phyloP scores from a whole-genome alignment of 441 rosid species.

The Hypseocharis bilobata region DNA sequence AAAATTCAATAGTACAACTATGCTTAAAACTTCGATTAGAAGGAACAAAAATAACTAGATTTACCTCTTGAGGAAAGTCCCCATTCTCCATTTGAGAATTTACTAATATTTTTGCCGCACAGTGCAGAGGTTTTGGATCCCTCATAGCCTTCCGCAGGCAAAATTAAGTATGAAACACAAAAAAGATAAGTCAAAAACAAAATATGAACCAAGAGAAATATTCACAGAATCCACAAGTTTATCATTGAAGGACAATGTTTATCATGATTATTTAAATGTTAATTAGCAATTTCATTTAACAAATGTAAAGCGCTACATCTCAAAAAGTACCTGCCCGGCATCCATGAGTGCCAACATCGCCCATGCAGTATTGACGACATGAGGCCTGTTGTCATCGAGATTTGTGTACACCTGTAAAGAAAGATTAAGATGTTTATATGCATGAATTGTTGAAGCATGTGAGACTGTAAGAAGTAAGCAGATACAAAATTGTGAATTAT shows the following conservation, averaged over 20 bases:
- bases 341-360: slow-evolving; percentile 25
- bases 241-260: background rate
- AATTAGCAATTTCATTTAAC: background rate
- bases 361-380: slow-evolving; percentile 26
- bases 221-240: background rate
- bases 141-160: slow-evolving; percentile 12
- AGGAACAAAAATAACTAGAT: background rate
- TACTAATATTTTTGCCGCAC: slow-evolving; percentile 17
- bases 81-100: slow-evolving; percentile 23
- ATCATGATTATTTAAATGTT: background rate
- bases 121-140: slow-evolving; percentile 22
- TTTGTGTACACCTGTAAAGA: slow-evolving; percentile 17
- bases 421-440: background rate
- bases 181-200: background rate
- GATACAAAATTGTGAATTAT: background rate
- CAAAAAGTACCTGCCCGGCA: slow-evolving; percentile 23
- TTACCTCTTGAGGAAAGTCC: slow-evolving; percentile 26
- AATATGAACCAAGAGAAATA: background rate
- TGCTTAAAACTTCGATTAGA: background rate
- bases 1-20: background rate
- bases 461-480: background rate
- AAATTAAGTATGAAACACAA: background rate
- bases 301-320: background rate
- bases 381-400: slow-evolving; percentile 16
- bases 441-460: background rate